Base-by-base conservation (phyloP, 306 rosid genomes). In the Hippophae rhamnoides region DNA sequence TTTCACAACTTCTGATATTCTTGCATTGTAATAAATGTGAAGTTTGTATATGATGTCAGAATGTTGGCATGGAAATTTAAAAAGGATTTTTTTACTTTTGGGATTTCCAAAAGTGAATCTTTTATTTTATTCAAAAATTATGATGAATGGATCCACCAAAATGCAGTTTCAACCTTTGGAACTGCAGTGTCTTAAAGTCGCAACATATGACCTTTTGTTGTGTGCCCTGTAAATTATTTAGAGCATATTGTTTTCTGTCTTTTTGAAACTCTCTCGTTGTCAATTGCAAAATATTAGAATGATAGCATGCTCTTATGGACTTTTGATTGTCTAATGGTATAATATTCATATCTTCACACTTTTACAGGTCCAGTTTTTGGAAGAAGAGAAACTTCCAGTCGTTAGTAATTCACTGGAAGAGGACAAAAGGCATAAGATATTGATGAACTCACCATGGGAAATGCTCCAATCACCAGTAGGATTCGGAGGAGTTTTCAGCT, bases 371-470 rank as follows among this genome's bases (percentile, higher is more conserved):
- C 81, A 81, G 84, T 78, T 87, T 70, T 73, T 92, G 74, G 95
- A 78, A 76, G 98, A 92, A 79, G 95, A 85, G 82, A 87, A 77
- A 73, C 88, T 92, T 62, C 98, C 96, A 6, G 86, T 87, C 67
- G 78, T 87, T 49, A 66, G 89, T 81, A 80, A 54, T 46, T 73
- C 74, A n/a, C 61, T 13, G 11, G 95, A 79, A 48, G 87, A 76
- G 50, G 75, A 73, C 68, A 78, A 70, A 67, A 85, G 63, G 70
- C 68, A 64, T 64, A 85, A 81, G 58, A 83, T 92, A 69, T 58
- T 92, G 67, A 87, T 92, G 98, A 85, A 87, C 79, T 92, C 96
- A 8, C 93, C 84, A 25, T 85, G 96, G 98, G 93, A 92, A 76
- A 87, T 92, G 49, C 96, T 83, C 64, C 87, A 85, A 67, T 66